A percentile compares a stretch with the other conserved stretches of the same genome.
Conservation (phyloP, 2,329 filamentous ascomycete species). For the Capronia epimyces region DNA sequence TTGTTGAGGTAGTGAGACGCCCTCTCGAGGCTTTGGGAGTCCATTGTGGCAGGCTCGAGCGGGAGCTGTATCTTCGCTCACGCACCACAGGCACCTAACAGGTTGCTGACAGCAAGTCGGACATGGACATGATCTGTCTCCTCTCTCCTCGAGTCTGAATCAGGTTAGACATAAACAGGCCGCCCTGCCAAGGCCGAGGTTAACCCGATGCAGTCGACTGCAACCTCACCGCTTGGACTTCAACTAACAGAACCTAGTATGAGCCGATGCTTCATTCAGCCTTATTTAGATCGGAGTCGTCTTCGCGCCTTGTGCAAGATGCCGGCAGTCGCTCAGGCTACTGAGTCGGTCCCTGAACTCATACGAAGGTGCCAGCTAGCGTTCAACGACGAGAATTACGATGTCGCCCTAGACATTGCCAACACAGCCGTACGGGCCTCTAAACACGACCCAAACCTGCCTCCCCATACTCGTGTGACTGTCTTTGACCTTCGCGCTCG, state of each 20-base stretch:
- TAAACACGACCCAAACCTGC: neutral
- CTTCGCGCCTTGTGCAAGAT: neutral
- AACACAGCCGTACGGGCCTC: conserved; percentile 9
- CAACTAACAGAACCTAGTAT: neutral
- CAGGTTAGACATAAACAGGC: conserved; percentile 16
- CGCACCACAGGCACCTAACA: neutral
- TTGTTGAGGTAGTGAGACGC: conserved; percentile 63
- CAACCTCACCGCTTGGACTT: neutral
- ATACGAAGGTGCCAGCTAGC: conserved; percentile 12
- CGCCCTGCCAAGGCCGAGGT: neutral
- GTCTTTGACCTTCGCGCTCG: conserved; percentile 35
- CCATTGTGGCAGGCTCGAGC: conserved; percentile 12
- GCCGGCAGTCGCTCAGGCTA: neutral
- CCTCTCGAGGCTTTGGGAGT: conserved; percentile 43
- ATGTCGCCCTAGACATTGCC: conserved; percentile 7
- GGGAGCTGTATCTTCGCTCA: neutral
- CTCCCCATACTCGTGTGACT: conserved; percentile 28
- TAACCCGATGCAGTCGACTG: neutral
- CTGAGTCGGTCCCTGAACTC: neutral
- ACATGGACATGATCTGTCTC: too few relatives aligned
- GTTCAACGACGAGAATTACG: conserved; percentile 12
- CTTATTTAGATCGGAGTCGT: neutral
- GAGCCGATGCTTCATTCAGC: neutral
- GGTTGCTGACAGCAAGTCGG: too few relatives aligned
- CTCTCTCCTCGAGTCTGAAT: neutral